Percentiles rank a stretch among this genome's conserved stretches.
phyloP scores from a whole-genome alignment of 2,329 filamentous ascomycete genomes.

The Colletotrichum liriopes region DNA sequence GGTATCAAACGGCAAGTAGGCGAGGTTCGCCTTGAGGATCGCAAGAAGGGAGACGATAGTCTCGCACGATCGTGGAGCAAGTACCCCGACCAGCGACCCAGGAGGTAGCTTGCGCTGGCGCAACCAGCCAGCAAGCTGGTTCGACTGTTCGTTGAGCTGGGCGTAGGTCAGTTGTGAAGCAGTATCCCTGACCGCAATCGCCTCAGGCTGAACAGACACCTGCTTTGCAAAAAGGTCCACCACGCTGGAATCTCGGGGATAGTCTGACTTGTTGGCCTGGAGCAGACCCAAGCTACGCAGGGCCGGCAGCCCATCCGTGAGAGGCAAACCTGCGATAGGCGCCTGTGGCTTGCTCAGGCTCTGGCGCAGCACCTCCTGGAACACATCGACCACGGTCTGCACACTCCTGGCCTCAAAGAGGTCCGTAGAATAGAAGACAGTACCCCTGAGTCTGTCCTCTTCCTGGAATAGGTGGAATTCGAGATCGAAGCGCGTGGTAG shows the following conservation, averaged over 20 bases:
- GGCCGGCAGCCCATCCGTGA: neutral
- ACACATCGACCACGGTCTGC: slow-evolving; percentile 44
- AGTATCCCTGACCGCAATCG: slow-evolving; percentile 44
- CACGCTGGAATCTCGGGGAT: slow-evolving; percentile 44
- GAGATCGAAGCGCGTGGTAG: slow-evolving; percentile 18
- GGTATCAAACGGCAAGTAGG: slow-evolving; percentile 44
- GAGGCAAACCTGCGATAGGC: slow-evolving; percentile 1
- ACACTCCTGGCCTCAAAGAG: slow-evolving; percentile 36
- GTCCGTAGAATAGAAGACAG: slow-evolving; percentile 42
- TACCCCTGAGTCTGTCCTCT: slow-evolving; percentile 31
- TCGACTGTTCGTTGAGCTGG: slow-evolving; percentile 45
- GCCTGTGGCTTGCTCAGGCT: slow-evolving; percentile 1
- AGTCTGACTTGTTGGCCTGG: slow-evolving; percentile 17
- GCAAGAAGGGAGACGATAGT: slow-evolving; percentile 40
- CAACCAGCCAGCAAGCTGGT: slow-evolving; percentile 45
- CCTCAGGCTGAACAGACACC: slow-evolving; percentile 31
- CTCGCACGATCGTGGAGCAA: slow-evolving; percentile 45
- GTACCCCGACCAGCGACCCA: slow-evolving; percentile 45
- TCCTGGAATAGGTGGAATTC: slow-evolving; percentile 47
- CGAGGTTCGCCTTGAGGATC: slow-evolving; percentile 44
- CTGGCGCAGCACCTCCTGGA: slow-evolving; percentile 12
- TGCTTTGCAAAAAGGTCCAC: slow-evolving; percentile 46
- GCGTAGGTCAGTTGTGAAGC: slow-evolving; percentile 43
- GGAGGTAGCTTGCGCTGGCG: neutral
- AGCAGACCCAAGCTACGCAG: slow-evolving; percentile 42